These are phyloP conservation scores for Lactarius vividus DNA, from an alignment of 768 basidiomycete species.

Conservation along the genomic window DNA sequence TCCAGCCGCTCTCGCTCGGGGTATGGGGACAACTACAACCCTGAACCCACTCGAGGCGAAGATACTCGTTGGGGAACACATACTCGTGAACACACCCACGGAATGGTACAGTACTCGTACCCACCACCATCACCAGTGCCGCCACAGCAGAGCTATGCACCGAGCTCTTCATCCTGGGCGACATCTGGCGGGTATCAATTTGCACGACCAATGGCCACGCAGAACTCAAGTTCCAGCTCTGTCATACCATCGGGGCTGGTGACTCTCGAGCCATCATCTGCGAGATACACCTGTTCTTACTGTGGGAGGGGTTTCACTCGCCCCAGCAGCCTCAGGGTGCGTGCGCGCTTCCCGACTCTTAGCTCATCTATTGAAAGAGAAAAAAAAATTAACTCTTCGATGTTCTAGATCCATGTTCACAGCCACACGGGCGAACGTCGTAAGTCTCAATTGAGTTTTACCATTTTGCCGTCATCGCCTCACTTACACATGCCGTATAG, in stretches of 20 bases:
- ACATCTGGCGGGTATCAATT: slow-evolving; percentile 12
- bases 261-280: slow-evolving; percentile 33
- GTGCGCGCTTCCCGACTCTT: not conserved
- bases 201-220: slow-evolving; percentile 11
- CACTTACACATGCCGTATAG: slow-evolving; percentile 38
- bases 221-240: slow-evolving; percentile 1
- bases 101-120: slow-evolving; percentile 9
- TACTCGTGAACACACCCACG: not conserved
- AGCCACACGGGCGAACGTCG: slow-evolving; percentile 86
- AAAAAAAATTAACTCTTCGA: slow-evolving; percentile 5
- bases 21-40: slow-evolving; percentile 4
- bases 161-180: slow-evolving; percentile 11
- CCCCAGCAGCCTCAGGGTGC: slow-evolving; percentile 78
- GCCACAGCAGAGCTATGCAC: slow-evolving; percentile 5
- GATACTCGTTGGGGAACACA: not conserved
- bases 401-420: slow-evolving; percentile 70
- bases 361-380: slow-evolving; percentile 4
- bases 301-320: slow-evolving; percentile 82
- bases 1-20: slow-evolving; percentile 4
- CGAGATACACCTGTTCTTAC: slow-evolving; percentile 73
- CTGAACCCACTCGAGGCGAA: slow-evolving; percentile 2
- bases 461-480: slow-evolving; percentile 14
- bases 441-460: slow-evolving; percentile 40
- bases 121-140: slow-evolving; percentile 9
- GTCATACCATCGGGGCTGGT: slow-evolving; percentile 16